Base-by-base conservation (phyloP, 768 basidiomycete species). In the Mycena leptocephala region DNA sequence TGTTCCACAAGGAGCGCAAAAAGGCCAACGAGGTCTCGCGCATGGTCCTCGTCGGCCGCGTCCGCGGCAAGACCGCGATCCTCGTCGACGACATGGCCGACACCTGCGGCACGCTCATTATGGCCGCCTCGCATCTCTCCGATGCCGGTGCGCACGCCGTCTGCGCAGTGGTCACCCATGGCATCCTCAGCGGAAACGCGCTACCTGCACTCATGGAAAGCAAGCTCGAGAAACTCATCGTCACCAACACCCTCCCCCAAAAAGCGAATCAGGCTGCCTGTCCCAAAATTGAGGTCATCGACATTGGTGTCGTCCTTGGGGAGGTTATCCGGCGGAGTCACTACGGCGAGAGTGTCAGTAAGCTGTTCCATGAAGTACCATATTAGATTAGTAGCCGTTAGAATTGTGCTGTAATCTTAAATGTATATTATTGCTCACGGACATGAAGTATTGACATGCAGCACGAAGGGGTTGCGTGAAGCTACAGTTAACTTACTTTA, bases 1-100 rank as follows among this genome's bases (percentile, higher is more conserved):
- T 99, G 68, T 99, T 99, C 89, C 98, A 99, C 92, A 97, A 99
- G 83, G 98, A 99, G 88, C 94, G 98, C 74, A 97, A 97, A 88
- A 97, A 96, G 87, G 96, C 96, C 41, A 97, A 97, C 84, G 95
- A 96, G 78, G 96, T 97, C 6, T 96, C 96, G 72, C 92, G 97
- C 66, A 97, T 97, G 97, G 92, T 97, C 71, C 92, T 99, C 61
- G 98, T 99, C 51, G 98, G 98, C 2, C 93, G 96, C 81, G 97
- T 98, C 75, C 93, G 91, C 83, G 97, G 94, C 82, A 97, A 98
- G 88, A 90, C 93, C 48, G 98, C 97, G 67, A 97, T 99, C 74
- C 89, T 99, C 33, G 95, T 99, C 55, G 98, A 99, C 88, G 98
- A 99, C 88, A 98, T 99, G 96, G 96, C 96, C 35, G 96, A 97